These are phyloP conservation scores for Boletus huronensis DNA, from an alignment of 768 basidiomycete species.

Conservation along the genomic window DNA sequence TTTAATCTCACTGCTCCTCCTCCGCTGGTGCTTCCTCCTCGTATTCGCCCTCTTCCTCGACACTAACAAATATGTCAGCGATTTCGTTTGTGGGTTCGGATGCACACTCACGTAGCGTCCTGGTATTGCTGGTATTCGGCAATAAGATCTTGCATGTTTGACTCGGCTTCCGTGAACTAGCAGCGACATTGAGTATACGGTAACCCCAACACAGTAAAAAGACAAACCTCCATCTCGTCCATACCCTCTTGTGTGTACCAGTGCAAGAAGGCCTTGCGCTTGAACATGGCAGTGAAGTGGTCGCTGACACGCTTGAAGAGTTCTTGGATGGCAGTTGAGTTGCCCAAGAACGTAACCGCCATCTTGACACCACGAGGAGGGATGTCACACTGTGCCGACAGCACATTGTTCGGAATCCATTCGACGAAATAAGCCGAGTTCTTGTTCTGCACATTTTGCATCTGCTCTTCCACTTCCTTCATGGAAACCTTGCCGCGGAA, in stretches of 20 bases:
- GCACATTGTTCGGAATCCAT: slow-evolving; percentile 99
- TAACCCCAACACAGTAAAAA: not conserved
- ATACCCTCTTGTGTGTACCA: slow-evolving; percentile 99
- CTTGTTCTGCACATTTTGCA: slow-evolving; percentile 97
- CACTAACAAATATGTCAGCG: slow-evolving; percentile 41
- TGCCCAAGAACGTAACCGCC: slow-evolving; percentile 97
- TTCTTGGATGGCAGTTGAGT: slow-evolving; percentile 96
- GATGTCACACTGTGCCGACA: slow-evolving; percentile 97
- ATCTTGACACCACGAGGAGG: slow-evolving; percentile 94
- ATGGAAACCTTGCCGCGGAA: slow-evolving; percentile 99
- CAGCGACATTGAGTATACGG: not conserved
- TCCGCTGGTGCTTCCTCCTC: slow-evolving; percentile 71
- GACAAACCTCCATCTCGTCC: slow-evolving; percentile 89
- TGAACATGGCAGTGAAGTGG: slow-evolving; percentile 99
- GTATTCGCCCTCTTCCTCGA: slow-evolving; percentile 86
- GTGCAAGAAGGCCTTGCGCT: slow-evolving; percentile 96
- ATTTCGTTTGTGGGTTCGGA: not conserved
- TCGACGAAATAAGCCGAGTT: slow-evolving; percentile 98
- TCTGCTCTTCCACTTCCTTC: slow-evolving; percentile 99
- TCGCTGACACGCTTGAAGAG: slow-evolving; percentile 98
- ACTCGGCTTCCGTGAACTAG: slow-evolving; percentile 96
- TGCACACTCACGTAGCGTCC: slow-evolving; percentile 78
- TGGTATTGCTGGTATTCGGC: slow-evolving; percentile 98
- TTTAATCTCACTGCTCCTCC: slow-evolving; percentile 51
- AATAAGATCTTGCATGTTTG: slow-evolving; percentile 98